These are phyloP conservation scores for Triticum dicoccoides DNA, from an alignment of 176 grass and related monocot genomes.

Conservation along the genomic window DNA sequence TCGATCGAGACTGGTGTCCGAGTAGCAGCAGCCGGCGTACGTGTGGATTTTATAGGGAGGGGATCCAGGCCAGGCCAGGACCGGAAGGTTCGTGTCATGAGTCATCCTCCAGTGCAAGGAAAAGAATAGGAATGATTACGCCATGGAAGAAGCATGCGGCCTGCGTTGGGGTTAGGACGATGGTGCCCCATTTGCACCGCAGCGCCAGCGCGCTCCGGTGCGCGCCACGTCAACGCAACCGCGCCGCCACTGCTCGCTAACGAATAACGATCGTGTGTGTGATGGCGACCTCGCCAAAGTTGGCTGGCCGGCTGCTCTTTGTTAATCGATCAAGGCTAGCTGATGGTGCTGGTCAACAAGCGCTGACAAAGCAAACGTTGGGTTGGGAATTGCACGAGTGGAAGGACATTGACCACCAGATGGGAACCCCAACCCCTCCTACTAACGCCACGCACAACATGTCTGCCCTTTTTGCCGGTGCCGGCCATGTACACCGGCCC, in stretches of 20 bases:
- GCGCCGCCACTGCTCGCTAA: conserved; percentile 26
- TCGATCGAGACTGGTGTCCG: conserved; percentile 3
- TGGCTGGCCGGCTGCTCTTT: conserved; percentile 14
- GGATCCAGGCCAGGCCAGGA: neutral
- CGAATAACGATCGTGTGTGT: conserved; percentile 4
- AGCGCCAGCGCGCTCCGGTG: conserved; percentile 2
- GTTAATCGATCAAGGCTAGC: neutral
- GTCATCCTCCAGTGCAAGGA: conserved; percentile 28
- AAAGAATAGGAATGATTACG: conserved; percentile 31
- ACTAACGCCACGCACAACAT: neutral
- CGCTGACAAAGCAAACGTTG: neutral
- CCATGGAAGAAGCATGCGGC: conserved; percentile 31
- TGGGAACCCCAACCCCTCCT: neutral
- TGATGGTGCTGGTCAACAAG: neutral
- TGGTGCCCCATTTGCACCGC: conserved; percentile 41
- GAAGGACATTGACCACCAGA: neutral
- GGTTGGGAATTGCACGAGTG: conserved; percentile 16
- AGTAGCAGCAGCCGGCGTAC: neutral
- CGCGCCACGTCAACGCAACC: conserved; percentile 35
- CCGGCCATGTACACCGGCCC: neutral
- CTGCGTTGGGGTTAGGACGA: neutral
- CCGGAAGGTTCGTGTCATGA: conserved; percentile 20
- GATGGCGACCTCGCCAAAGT: conserved; percentile 18
- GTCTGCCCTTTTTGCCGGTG: neutral
- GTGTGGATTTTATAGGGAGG: conserved; percentile 31